Percentiles rank a stretch among this genome's conserved stretches.
Conservation (phyloP, 495 filamentous ascomycete genomes). For the Xylaria sp. region DNA sequence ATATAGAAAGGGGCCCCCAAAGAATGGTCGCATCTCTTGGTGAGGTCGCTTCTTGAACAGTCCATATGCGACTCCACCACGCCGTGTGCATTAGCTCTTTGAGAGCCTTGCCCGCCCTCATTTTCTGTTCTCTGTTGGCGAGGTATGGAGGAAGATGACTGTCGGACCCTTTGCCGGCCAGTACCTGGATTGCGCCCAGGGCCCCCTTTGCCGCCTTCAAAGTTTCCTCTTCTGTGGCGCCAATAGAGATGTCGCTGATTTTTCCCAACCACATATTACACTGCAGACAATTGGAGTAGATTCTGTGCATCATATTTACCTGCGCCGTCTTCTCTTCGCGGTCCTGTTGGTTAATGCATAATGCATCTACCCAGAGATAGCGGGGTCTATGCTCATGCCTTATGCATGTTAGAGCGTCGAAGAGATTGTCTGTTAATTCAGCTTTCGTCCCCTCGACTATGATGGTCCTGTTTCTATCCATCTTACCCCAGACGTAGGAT, state of each 20-base stretch:
- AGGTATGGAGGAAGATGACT: neutral
- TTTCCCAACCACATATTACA: constrained; percentile 28
- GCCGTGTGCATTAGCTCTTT: constrained; percentile 15
- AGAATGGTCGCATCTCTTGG: constrained; percentile 19
- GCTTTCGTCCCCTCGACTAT: constrained; percentile 28
- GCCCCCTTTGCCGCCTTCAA: constrained; percentile 17
- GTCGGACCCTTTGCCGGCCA: constrained; percentile 14
- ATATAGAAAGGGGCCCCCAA: constrained; percentile 30
- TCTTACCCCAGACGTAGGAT: constrained; percentile 46
- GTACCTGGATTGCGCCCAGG: constrained; percentile 19
- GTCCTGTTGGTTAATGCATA: constrained; percentile 42
- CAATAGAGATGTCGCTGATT: constrained; percentile 13
- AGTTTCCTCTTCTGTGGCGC: constrained; percentile 13
- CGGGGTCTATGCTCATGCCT: constrained; percentile 30
- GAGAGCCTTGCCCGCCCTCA: constrained; percentile 15
- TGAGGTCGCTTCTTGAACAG: constrained; percentile 34
- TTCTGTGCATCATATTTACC: constrained; percentile 45
- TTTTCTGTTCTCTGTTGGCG: neutral
- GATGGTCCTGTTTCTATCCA: constrained; percentile 18
- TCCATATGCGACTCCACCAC: constrained; percentile 40
- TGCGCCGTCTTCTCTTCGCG: constrained; percentile 42
- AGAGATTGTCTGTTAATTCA: constrained; percentile 31
- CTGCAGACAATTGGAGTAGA: constrained; percentile 36
- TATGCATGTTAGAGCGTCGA: constrained; percentile 32
- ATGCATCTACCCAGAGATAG: constrained; percentile 39